Base-by-base conservation (phyloP, 306 rosid species). In the Medicago arabica region DNA sequence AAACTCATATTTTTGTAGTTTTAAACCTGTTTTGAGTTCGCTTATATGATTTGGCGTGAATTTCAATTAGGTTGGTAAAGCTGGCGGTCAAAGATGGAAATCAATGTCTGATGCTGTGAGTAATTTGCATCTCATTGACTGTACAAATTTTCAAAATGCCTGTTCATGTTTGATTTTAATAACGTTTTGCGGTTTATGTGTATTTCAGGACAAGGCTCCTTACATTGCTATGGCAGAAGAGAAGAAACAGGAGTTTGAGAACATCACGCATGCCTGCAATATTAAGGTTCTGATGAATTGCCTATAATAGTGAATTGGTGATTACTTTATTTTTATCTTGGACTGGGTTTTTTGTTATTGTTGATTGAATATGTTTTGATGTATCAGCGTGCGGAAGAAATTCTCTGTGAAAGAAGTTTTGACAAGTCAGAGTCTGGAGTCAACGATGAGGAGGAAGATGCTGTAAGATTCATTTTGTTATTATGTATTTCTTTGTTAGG, bases 81-180 rank as follows among this genome's bases (percentile, higher is more conserved):
- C 96, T 57, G 93, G 85, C 11, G 95, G 95, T 15, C 76, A 64
- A 6, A 80, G 82, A 74, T 93, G 98, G 98, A 90, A 85, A 55
- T 84, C 95, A 1, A 1, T 93, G n/a, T n/a, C n/a, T n/a, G 89
- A 80, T 8, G 85, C 93, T 16, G 98, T 93, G 83, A 89, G 98
- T 87, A 7, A 16, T 63, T 57, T 0, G 41, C 12, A 8, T 51
- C 1, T 55, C 2, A 0, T 41, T 34, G 7, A 46, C 25, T 39
- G 46, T 16, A 18, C 4, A 5, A 10, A 11, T 4, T 57, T 57
- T 12, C 12, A 19, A 36, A 66, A 31, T 15, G 31, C 28, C 6
- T 5, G 16, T 2, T 50, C 6, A 10, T 3, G 17, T 9, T 34
- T 13, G 9, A 19, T 21, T 57, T 21, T 9, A 55, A n/a, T n/a